Evolutionary conservation across 345 rosid species (phyloP).

Genomic region (Punica granatum): DNA sequence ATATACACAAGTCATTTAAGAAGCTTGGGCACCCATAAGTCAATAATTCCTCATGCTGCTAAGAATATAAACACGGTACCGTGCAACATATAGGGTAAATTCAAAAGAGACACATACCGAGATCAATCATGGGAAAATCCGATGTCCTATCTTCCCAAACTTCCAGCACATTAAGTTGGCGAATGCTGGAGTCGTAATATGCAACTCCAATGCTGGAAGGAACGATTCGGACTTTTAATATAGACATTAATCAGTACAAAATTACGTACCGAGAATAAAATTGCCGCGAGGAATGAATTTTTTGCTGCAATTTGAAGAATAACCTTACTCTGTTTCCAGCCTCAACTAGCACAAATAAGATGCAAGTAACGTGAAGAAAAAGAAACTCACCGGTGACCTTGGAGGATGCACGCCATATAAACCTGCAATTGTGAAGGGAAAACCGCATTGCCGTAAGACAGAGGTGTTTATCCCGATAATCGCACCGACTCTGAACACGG

Average conservation of each 20-base stretch:
- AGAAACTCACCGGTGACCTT: conserved; percentile 60
- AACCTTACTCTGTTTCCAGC: neutral
- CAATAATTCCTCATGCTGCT: too few relatives aligned
- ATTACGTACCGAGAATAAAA: neutral
- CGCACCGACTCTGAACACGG: neutral
- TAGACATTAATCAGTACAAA: neutral
- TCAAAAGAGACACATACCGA: conserved; percentile 13
- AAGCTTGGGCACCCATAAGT: neutral
- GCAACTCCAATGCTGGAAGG: conserved; percentile 70
- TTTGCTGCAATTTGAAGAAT: neutral
- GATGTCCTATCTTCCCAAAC: conserved; percentile 82
- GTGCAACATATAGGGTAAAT: neutral
- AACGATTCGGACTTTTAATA: neutral
- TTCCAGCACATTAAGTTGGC: conserved; percentile 90
- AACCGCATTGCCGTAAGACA: neutral
- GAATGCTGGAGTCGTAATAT: conserved; percentile 70
- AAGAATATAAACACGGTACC: too few relatives aligned
- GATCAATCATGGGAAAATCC: conserved; percentile 66
- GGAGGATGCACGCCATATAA: conserved; percentile 86
- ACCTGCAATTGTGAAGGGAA: conserved; percentile 37
- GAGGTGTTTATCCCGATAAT: neutral
- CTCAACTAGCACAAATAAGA: neutral
- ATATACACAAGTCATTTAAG: neutral
- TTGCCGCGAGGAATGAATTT: neutral
- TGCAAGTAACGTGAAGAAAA: conserved; percentile 8